These are phyloP conservation scores for Kwoniella mangroviensis DNA, from an alignment of 768 basidiomycete species.

Conservation along the genomic window DNA sequence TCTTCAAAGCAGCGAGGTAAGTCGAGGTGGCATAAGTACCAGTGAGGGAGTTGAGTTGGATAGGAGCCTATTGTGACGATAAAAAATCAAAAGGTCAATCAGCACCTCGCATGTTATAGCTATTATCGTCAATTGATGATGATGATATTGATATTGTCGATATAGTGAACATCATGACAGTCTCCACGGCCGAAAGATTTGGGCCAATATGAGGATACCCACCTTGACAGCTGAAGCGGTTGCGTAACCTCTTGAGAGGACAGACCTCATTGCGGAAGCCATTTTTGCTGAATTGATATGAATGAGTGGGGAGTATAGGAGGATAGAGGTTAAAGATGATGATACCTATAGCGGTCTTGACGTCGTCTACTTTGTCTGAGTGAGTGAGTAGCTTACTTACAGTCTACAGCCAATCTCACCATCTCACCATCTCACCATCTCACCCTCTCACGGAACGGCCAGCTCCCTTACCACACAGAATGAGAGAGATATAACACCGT, in stretches of 20 bases:
- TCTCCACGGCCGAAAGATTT: conserved; percentile 8
- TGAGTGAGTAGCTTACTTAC: too few relatives aligned
- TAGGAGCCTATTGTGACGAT: conserved; percentile 40
- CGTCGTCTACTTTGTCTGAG: neutral
- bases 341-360: neutral
- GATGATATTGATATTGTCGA: neutral
- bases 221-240: conserved; percentile 54
- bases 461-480: conserved; percentile 1
- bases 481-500: neutral
- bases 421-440: too few relatives aligned
- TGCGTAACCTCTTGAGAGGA: conserved; percentile 55
- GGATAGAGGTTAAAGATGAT: neutral
- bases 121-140: neutral
- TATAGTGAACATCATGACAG: neutral
- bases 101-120: too few relatives aligned
- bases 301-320: conserved; percentile 1
- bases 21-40: conserved; percentile 58
- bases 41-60: conserved; percentile 58
- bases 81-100: neutral
- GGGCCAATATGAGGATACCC: conserved; percentile 20
- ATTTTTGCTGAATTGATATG: conserved; percentile 29
- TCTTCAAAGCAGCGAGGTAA: conserved; percentile 64
- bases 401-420: too few relatives aligned
- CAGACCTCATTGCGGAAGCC: conserved; percentile 51
- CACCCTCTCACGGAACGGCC: conserved; percentile 13